Evolutionary conservation across 306 rosid genomes (phyloP), one percentile per base, ranked within the genome.

Genomic region (Trifolium dubium): DNA sequence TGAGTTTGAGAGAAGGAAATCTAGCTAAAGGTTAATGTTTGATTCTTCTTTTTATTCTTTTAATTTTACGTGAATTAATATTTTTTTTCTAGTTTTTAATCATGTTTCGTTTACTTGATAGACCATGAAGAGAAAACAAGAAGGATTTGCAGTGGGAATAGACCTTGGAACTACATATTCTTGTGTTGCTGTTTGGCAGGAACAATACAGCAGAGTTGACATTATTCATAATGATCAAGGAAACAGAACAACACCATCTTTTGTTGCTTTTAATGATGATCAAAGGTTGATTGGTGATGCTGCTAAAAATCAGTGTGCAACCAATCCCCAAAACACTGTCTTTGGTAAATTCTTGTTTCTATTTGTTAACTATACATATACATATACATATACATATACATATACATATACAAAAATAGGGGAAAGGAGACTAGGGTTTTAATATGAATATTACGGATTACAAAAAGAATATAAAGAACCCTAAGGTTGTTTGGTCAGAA

Each of bases 91-190:
- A n/a, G 23, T 23, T 23, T 23, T 23, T 23, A 23, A 23, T 23
- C 23, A 23, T 23, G 23, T 23, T 23, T 23, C 23, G 23, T 23
- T 23, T 23, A 23, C 23, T 23, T 23, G 23, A 23, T 23, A 23
- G 23, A 23, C 23, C 50, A 50, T 71, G 67, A 67, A 55, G 3
- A 71, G 6, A n/a, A 3, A 34, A 18, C 0, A 29, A 1, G 30
- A 55, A 28, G 67, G 76, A 40, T 4, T 2, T 9, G 76, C 29
- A 0, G 3, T 71, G 5, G 56, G 76, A 2, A 71, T 71, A 19
- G 76, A 75, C 47, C 79, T 75, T 14, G 73, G 79, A 40, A 75
- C 79, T 0, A 75, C 72, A 0, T 75, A 75, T 12, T 64, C 79
- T 0, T 53, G 73, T 40, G 79, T 75, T 10, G 73, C 66, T 5